Evolutionary conservation across 495 filamentous ascomycete genomes (phyloP), one percentile per base, ranked within the genome.

Genomic region (Daldinia vernicosa): DNA sequence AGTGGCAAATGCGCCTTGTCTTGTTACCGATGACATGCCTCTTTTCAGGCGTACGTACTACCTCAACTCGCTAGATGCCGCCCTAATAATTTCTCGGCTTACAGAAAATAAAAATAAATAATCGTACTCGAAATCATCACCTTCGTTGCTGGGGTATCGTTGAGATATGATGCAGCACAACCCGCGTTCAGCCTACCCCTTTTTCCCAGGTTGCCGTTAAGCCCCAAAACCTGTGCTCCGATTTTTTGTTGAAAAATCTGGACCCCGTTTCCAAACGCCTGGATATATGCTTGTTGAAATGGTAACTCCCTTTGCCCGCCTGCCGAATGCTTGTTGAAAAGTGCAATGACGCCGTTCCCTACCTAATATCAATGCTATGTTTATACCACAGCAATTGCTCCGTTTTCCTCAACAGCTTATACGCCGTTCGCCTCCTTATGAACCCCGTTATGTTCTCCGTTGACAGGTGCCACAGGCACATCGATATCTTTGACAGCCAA

Each of bases 401-500:
- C 55, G 19, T 61, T 59, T 51, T 66, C 35, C 28, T 65, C 70
- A 14, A 58, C 47, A 39, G 58, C 35, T 56, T 50, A 53, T 17
- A 33, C 37, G 50, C 62, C 62, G 28, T 69, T 71, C 28, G 66
- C 24, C 60, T 73, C 69, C 40, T 66, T 55, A 15, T 73, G 71
- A 54, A 60, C 39, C 15, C 72, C 74, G 53, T 76, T 78, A 27
- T 59, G 19, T 14, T 74, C 35, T 14, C 63, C 37, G 33, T 32
- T 57, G n/a, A 17, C 8, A 32, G 22, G 30, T 37, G 62, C 39
- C 15, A 66, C 61, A 53, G 78, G 76, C 51, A 80, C 82, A 58
- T 93, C 86, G 39, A 94, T 79, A 66, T 91, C 85, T 59, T 88
- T 81, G 51, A 94, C 87, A 52, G 84, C 78, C 6, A 99, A 80